Conservation (phyloP, 371 early-diverging fungal genomes). For the Mucor plumbeus region DNA sequence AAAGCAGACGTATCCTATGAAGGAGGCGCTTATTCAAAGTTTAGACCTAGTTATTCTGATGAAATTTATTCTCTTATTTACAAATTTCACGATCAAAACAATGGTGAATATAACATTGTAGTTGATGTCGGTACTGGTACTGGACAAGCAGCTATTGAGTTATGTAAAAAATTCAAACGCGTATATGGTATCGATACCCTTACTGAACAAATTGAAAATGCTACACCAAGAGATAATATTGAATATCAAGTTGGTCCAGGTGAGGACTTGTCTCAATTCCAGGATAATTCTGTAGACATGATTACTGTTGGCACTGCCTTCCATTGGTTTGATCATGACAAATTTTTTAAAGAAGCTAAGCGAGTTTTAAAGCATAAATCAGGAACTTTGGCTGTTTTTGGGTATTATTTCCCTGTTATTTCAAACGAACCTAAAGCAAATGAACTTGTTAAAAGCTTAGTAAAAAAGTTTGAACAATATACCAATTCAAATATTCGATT, state of each 20-base stretch:
- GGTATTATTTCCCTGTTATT: slow-evolving; percentile 59
- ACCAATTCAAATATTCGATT: slow-evolving; percentile 45
- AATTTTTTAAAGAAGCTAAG: slow-evolving; percentile 63
- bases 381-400: slow-evolving; percentile 72
- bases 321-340: slow-evolving; percentile 70
- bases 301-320: slow-evolving; percentile 65
- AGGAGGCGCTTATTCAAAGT: slow-evolving; percentile 27
- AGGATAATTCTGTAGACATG: slow-evolving; percentile 51
- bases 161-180: slow-evolving; percentile 49
- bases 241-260: slow-evolving; percentile 53
- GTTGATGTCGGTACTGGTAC: slow-evolving; percentile 64
- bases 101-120: slow-evolving; percentile 32
- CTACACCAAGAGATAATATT: slow-evolving; percentile 50
- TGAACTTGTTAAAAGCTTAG: slow-evolving; percentile 30
- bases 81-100: slow-evolving; percentile 42
- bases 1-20: slow-evolving; percentile 15
- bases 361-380: slow-evolving; percentile 65
- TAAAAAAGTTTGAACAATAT: slow-evolving; percentile 36
- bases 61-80: slow-evolving; percentile 38
- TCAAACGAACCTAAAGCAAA: slow-evolving; percentile 43
- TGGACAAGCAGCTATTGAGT: slow-evolving; percentile 54
- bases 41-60: slow-evolving; percentile 51
- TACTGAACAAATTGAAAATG: slow-evolving; percentile 52
- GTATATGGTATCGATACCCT: slow-evolving; percentile 63
- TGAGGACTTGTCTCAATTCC: slow-evolving; percentile 44